Evolutionary conservation across 73 alveolate genomes (phyloP).

Genomic region (Paramecium tetraurelia): DNA sequence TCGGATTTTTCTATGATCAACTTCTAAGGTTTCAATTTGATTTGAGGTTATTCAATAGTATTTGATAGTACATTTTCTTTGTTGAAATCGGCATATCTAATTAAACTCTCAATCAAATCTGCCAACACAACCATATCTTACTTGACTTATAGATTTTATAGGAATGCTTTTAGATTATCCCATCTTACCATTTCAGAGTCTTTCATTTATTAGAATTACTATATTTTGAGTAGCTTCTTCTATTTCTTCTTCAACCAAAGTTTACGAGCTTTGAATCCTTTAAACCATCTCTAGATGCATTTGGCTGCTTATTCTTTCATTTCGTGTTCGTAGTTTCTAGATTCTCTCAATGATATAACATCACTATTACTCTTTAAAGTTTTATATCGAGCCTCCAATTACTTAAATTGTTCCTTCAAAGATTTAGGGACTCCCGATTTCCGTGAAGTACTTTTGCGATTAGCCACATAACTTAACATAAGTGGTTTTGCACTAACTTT

Average conservation of each 20-base stretch:
- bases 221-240: neutral
- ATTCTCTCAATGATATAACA: neutral
- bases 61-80: constrained; percentile 17
- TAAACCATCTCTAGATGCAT: neutral
- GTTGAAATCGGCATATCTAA: neutral
- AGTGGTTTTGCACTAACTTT: constrained; percentile 6
- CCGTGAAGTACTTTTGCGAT: neutral
- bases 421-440: neutral
- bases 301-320: constrained; percentile 23
- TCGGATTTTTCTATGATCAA: neutral
- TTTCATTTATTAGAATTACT: neutral
- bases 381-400: constrained; percentile 22
- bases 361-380: neutral
- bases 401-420: neutral
- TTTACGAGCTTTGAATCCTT: neutral
- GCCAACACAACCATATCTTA: neutral
- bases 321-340: constrained; percentile 30
- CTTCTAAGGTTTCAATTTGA: neutral
- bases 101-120: neutral
- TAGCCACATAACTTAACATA: constrained; percentile 30
- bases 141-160: neutral
- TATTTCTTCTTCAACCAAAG: neutral
- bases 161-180: neutral
- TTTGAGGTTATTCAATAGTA: neutral
- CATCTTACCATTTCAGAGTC: neutral